phyloP scores from a whole-genome alignment of 148 eudicot genomes.

The Camellia granthamiana region DNA sequence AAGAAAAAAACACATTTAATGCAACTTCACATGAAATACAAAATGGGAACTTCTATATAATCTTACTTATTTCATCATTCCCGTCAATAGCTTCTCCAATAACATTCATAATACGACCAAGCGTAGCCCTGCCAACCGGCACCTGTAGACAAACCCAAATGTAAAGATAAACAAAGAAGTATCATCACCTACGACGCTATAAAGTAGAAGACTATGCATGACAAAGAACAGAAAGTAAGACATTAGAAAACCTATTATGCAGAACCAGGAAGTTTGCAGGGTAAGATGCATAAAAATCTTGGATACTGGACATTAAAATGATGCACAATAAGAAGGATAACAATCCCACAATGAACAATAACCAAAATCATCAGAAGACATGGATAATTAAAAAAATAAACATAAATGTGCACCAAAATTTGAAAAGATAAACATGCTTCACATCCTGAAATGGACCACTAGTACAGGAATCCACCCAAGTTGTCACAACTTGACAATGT shows the following conservation, averaged over 20 bases:
- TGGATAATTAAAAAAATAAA: not conserved
- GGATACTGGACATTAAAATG: not conserved
- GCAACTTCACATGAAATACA: not conserved
- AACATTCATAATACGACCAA: constrained; percentile 34
- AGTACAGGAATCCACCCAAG: not conserved
- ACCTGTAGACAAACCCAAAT: constrained; percentile 20
- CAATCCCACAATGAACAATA: not conserved
- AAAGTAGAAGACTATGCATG: not conserved
- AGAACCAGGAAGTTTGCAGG: too few species aligned
- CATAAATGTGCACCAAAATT: not conserved
- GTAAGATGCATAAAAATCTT: not conserved
- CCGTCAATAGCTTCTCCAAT: constrained; percentile 11
- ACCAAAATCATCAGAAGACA: not conserved
- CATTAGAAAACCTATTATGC: not conserved
- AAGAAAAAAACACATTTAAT: not conserved
- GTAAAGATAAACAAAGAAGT: not conserved
- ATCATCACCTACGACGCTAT: not conserved
- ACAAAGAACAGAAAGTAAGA: not conserved
- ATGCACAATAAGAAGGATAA: not conserved
- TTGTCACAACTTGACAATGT: too few species aligned
- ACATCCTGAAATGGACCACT: not conserved
- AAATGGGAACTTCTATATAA: not conserved
- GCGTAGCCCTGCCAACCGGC: constrained; percentile 38
- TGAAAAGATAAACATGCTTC: not conserved
- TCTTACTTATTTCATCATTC: constrained; percentile 28